phyloP scores from a whole-genome alignment of 805 yeast genomes.

The Wickerhamiella lipophila region DNA sequence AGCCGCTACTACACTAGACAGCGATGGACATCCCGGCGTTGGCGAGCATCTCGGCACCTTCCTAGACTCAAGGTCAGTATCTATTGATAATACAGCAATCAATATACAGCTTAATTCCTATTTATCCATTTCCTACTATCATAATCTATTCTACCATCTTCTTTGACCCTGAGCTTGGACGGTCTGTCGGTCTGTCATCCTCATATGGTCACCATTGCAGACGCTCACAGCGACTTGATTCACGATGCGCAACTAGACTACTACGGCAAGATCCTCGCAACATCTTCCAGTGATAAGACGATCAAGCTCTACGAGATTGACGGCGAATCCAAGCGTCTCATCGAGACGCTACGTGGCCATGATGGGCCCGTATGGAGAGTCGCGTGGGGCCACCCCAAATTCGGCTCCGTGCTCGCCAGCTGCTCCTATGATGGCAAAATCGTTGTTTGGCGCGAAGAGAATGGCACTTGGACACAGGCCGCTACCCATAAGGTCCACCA shows the following conservation, averaged over 20 bases:
- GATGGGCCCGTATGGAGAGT: constrained; percentile 99
- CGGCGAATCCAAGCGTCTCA: constrained; percentile 65
- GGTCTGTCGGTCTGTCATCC: constrained; percentile 3
- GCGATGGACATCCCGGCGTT: no score
- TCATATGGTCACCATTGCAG: constrained; percentile 68
- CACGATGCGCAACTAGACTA: constrained; percentile 97
- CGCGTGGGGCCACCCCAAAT: constrained; percentile 97
- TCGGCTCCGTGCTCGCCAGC: constrained; percentile 87
- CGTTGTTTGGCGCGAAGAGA: constrained; percentile 88
- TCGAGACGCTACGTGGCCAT: constrained; percentile 77
- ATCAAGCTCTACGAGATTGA: constrained; percentile 86
- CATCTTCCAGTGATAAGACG: constrained; percentile 93
- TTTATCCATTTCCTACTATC: no score
- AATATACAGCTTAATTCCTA: no score
- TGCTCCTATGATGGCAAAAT: constrained; percentile 94
- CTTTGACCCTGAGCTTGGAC: no score
- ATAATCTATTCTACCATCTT: no score
- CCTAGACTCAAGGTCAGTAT: no score
- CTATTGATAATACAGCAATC: no score
- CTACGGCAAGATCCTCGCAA: constrained; percentile 90
- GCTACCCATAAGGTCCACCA: constrained; percentile 80
- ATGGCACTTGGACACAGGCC: constrained; percentile 74
- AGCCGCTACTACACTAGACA: no score
- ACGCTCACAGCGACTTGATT: constrained; percentile 83
- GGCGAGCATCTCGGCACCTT: no score